Evolutionary conservation across 78 protist genomes (phyloP).

Genomic region (Dictyostelium capitatum): DNA sequence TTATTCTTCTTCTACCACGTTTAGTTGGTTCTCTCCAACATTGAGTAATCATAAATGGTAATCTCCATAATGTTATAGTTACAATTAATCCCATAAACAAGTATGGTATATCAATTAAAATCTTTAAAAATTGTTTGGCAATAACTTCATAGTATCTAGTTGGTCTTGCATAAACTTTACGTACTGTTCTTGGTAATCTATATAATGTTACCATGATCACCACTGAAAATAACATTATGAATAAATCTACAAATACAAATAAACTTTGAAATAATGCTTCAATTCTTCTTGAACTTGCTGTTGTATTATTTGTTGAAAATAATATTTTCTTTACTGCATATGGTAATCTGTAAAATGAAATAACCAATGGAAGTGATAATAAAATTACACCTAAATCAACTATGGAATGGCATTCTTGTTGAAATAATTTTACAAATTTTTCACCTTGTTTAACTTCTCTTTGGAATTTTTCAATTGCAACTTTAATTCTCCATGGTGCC

Average conservation of each 20-base stretch:
- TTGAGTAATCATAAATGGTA: constrained; percentile 52
- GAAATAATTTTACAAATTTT: neutral
- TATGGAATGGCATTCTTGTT: neutral
- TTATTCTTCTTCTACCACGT: neutral
- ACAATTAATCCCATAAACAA: constrained; percentile 39
- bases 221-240: neutral
- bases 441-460: neutral
- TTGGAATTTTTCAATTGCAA: neutral
- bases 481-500: constrained; percentile 43
- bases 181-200: constrained; percentile 22
- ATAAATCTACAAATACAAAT: constrained; percentile 29
- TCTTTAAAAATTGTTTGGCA: constrained; percentile 29
- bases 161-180: neutral
- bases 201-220: constrained; percentile 10
- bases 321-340: neutral
- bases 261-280: constrained; percentile 24
- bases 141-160: neutral
- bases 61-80: constrained; percentile 57
- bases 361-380: neutral
- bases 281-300: neutral
- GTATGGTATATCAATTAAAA: constrained; percentile 59
- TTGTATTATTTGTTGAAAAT: neutral
- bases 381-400: constrained; percentile 27
- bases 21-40: neutral
- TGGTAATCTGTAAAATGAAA: constrained; percentile 31